Evolutionary conservation across 768 basidiomycete genomes (phyloP).

Genomic region (Leccinum disarticulatum): DNA sequence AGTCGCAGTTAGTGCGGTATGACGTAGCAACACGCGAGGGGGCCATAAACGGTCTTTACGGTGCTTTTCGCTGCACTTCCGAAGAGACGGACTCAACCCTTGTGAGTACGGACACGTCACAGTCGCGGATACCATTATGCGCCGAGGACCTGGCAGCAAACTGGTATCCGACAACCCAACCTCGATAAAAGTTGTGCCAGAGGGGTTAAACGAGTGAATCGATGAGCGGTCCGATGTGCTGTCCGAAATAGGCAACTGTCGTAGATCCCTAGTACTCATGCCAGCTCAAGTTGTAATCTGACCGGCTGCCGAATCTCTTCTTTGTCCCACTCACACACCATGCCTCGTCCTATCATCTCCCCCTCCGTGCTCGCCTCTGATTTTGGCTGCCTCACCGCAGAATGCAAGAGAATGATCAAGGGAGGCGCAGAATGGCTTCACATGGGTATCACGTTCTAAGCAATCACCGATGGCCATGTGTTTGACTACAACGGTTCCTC

Average conservation of each 20-base stretch:
- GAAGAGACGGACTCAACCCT: background rate
- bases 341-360: conserved; percentile 91
- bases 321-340: conserved; percentile 31
- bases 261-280: conserved; percentile 20
- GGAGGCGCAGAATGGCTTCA: conserved; percentile 97
- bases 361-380: conserved; percentile 97
- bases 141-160: background rate
- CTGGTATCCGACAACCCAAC: conserved; percentile 20
- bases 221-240: background rate
- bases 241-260: conserved; percentile 28
- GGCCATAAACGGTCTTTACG: conserved; percentile 50
- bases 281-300: conserved; percentile 1
- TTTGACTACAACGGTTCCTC: conserved; percentile 6
- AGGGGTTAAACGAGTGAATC: too few relatives aligned
- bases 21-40: conserved; percentile 56
- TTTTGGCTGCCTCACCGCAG: conserved; percentile 91
- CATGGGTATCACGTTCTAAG: conserved; percentile 62
- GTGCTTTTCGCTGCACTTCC: conserved; percentile 55
- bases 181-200: background rate
- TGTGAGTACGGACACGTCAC: conserved; percentile 27
- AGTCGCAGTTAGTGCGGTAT: conserved; percentile 46
- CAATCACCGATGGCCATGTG: conserved; percentile 10
- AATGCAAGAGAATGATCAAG: conserved; percentile 96
- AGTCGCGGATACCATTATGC: conserved; percentile 8
- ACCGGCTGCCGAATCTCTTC: conserved; percentile 6